Percentiles rank a stretch among this genome's conserved stretches.
These are phyloP conservation scores for Fraxinus cuspidata DNA, from an alignment of 257 asterid genomes.

Conservation along the genomic window DNA sequence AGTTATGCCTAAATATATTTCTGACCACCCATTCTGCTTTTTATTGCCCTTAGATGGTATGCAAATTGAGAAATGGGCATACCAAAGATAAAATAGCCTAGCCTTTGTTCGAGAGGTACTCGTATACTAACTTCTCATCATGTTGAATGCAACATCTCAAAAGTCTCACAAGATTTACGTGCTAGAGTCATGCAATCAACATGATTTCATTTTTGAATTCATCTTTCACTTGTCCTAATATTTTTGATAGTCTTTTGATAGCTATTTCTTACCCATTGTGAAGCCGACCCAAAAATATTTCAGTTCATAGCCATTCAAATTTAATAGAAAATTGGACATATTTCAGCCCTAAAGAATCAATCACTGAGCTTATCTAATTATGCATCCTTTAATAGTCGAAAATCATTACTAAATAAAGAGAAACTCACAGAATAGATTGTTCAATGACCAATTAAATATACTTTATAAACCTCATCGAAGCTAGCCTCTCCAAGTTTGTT, in stretches of 20 bases:
- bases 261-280: constrained; percentile 56
- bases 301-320: neutral
- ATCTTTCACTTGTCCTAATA: constrained; percentile 62
- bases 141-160: constrained; percentile 66
- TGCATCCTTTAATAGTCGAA: too few species aligned
- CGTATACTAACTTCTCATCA: constrained; percentile 71
- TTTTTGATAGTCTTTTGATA: constrained; percentile 65
- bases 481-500: constrained; percentile 44
- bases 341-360: too few species aligned
- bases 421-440: neutral
- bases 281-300: neutral
- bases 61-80: neutral
- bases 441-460: neutral
- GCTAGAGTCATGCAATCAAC: constrained; percentile 69
- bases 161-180: constrained; percentile 64
- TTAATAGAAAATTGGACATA: too few species aligned
- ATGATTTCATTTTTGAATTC: constrained; percentile 73
- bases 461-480: constrained; percentile 42
- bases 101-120: constrained; percentile 72
- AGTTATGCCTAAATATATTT: too few species aligned
- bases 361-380: too few species aligned
- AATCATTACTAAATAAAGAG: neutral
- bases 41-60: neutral
- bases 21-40: too few species aligned
- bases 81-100: constrained; percentile 29